Evolutionary conservation across 208 protist genomes (phyloP).

Genomic region (Blastocrithidia nonstop): DNA sequence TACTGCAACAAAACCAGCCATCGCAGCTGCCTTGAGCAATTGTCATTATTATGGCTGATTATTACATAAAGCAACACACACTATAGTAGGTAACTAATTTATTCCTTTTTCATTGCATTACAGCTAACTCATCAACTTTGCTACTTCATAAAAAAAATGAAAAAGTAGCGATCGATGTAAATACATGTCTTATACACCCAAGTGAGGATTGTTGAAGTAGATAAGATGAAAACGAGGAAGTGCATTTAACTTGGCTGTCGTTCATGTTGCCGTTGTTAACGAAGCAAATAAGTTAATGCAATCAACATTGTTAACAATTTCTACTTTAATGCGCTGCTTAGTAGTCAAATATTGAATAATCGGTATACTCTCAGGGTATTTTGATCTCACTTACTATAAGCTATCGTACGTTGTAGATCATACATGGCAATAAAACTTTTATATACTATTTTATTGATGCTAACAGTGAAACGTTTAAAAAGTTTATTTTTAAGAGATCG

Average conservation of each 20-base stretch:
- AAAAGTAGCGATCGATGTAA: conserved; percentile 19
- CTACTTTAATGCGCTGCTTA: conserved; percentile 21
- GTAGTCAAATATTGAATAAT: conserved; percentile 23
- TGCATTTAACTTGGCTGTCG: not conserved
- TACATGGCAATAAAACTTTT: conserved; percentile 8
- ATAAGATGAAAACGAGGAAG: conserved; percentile 10
- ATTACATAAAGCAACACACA: conserved; percentile 34
- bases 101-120: conserved; percentile 2
- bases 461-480: no score
- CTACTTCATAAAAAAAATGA: conserved; percentile 19
- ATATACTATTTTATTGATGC: no score
- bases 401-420: conserved; percentile 26
- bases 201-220: conserved; percentile 45
- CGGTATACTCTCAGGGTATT: conserved; percentile 30
- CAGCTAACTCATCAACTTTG: conserved; percentile 12
- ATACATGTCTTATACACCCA: conserved; percentile 29
- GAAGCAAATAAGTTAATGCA: conserved; percentile 2
- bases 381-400: conserved; percentile 6
- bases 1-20: conserved; percentile 24
- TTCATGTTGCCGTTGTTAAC: not conserved
- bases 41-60: conserved; percentile 31
- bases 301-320: conserved; percentile 18
- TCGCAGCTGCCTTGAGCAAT: conserved; percentile 15
- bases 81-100: conserved; percentile 4
- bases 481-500: no score